Conservation (phyloP, 169 alveolate species). For the Eimeria praecox region DNA sequence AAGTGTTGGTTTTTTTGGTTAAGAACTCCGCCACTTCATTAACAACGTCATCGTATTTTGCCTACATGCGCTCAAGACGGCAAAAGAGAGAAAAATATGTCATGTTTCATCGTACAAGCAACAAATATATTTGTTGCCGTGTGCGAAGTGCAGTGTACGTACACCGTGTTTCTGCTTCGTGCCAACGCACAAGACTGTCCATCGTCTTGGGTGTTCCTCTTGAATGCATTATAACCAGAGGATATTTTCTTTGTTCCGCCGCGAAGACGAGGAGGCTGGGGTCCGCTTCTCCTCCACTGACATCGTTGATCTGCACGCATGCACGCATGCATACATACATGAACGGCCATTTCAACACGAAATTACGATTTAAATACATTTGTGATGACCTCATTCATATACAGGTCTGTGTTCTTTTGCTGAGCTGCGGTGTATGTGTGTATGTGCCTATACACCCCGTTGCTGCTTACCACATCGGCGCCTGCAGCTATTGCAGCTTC, state of each 20-base stretch:
- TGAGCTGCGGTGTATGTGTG: not conserved
- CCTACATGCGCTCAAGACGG: not conserved
- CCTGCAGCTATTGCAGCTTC: slow-evolving; percentile 63
- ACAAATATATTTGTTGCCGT: not conserved
- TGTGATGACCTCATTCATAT: too few relatives aligned
- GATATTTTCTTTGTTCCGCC: not conserved
- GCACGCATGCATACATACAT: not conserved
- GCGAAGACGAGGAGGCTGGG: slow-evolving; percentile 2
- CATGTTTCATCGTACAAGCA: too few relatives aligned
- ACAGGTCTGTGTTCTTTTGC: too few relatives aligned
- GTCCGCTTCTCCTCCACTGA: slow-evolving; percentile 66
- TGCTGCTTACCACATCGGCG: slow-evolving; percentile 68
- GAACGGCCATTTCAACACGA: too few relatives aligned
- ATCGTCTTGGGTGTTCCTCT: slow-evolving; percentile 16
- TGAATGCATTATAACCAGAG: slow-evolving; percentile 62
- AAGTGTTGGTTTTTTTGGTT: not conserved
- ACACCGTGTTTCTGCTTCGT: not conserved
- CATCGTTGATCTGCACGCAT: slow-evolving; percentile 48
- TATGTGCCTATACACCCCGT: not conserved
- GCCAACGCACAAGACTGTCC: slow-evolving; percentile 1
- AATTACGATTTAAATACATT: too few relatives aligned
- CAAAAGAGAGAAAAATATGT: not conserved
- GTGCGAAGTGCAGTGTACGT: not conserved
- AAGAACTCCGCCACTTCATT: slow-evolving; percentile 16
- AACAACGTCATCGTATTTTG: slow-evolving; percentile 4